Base-by-base conservation (phyloP, 805 yeast genomes). In the Wickerhamiella bombiphila region DNA sequence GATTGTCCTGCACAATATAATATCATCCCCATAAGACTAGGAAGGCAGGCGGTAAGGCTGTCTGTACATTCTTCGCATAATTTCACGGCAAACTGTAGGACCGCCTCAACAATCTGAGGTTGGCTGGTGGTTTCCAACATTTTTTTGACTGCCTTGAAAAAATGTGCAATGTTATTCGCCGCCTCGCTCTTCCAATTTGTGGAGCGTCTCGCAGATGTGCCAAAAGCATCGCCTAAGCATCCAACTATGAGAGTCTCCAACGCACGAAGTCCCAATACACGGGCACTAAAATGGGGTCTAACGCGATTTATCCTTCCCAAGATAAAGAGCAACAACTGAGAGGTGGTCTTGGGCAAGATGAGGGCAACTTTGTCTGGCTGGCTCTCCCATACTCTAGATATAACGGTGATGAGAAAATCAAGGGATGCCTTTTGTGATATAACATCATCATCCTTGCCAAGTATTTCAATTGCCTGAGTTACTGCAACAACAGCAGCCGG, bases 401-500 rank as follows among this genome's bases (percentile, higher is more conserved):
- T 13, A 24, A 24, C 13, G 11, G 9, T 24, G 26, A 24, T 9
- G 26, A 9, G 26, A 13, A 48, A 44, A 2, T 22, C 30, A 5
- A 54, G 24, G 11, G 51, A 42, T 1, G 48, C 45, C 4, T 36
- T 19, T 34, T 51, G 55, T 1, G 53, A 43, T 4, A 34, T 43
- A 2, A 41, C 37, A 8, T 37, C 44, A 2, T 32, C 6, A 13
- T 50, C 54, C 20, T 39, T 20, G 39, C 44, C 45, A 2, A 53
- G 8, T 13, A 49, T 45, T 18, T 49, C 32, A 2, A 54, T 32
- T 6, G 51, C 25, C 18, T 54, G 35, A 8, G 46, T 31, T 26
- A 47, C 43, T 3, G 56, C 48, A 15, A 52, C 39, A 2, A 24
- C 26, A 9, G 51, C 32, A 1, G 57, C 51, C 2, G 50, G 39